Evolutionary conservation across 2,329 filamentous ascomycete genomes (phyloP).

Genomic region (Colletotrichum sp.): DNA sequence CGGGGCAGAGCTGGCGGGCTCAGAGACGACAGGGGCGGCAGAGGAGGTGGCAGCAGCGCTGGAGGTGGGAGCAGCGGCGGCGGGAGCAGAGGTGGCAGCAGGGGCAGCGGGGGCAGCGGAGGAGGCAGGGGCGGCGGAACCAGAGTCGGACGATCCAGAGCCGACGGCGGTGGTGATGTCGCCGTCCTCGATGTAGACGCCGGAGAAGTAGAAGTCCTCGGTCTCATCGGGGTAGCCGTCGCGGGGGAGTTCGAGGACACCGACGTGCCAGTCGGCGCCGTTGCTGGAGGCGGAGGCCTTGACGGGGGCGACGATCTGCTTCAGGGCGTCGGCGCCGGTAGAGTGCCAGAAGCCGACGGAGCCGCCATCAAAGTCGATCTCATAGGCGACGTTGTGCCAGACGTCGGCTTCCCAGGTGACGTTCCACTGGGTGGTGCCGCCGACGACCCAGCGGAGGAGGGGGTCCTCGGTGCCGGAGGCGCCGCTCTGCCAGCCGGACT

Average conservation of each 20-base stretch:
- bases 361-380: conserved; percentile 68
- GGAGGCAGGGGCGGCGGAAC: neutral
- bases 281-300: conserved; percentile 66
- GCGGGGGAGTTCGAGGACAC: conserved; percentile 68
- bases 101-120: neutral
- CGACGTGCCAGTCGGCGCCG: conserved; percentile 75
- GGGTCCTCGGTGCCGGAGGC: conserved; percentile 48
- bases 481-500: conserved; percentile 66
- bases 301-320: conserved; percentile 63
- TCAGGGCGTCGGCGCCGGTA: conserved; percentile 61
- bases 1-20: conserved; percentile 5
- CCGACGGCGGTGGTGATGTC: conserved; percentile 32
- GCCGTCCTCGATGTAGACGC: conserved; percentile 68
- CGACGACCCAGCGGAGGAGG: conserved; percentile 68
- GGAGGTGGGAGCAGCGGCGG: neutral
- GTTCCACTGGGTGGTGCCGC: conserved; percentile 66
- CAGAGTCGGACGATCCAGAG: conserved; percentile 4
- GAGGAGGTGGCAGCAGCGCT: neutral
- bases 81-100: neutral
- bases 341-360: conserved; percentile 75
- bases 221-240: conserved; percentile 54
- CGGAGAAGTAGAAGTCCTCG: conserved; percentile 76
- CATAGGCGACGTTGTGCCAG: conserved; percentile 80
- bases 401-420: conserved; percentile 63
- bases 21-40: neutral